Conservation (phyloP, 2,329 filamentous ascomycete genomes). For the Hymenoscyphus occultus region DNA sequence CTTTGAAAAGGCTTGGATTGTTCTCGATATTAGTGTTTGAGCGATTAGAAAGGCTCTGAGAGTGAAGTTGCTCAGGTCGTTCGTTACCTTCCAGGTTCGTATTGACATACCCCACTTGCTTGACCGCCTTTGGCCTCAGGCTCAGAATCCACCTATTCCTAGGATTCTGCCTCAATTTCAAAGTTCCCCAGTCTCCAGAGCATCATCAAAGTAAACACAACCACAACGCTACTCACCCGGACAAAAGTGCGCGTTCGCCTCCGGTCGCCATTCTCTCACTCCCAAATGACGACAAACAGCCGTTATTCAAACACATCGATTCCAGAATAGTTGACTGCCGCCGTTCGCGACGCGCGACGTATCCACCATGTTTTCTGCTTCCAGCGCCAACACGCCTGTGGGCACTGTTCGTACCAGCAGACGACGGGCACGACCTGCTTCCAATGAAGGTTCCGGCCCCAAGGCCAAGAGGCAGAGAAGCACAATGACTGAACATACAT, state of each 20-base stretch:
- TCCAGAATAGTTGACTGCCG: not conserved
- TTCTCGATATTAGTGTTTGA: not conserved
- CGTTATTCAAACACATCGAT: not conserved
- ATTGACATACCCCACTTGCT: not conserved
- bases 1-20: not conserved
- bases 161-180: conserved; percentile 1
- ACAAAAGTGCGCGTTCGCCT: not conserved
- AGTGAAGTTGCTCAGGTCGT: too few species aligned
- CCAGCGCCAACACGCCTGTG: conserved; percentile 47
- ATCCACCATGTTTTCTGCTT: conserved; percentile 56
- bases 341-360: not conserved
- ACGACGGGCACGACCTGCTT: conserved; percentile 58
- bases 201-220: conserved; percentile 5
- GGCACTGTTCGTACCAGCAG: conserved; percentile 56
- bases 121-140: conserved; percentile 1
- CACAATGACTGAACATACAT: conserved; percentile 55
- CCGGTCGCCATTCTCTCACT: not conserved
- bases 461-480: conserved; percentile 63
- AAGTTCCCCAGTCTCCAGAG: not conserved
- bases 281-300: conserved; percentile 12
- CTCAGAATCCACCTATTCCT: not conserved
- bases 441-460: conserved; percentile 52
- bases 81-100: too few species aligned
- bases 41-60: too few species aligned
- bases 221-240: not conserved